These are phyloP conservation scores for Myxozyma geophila DNA, from an alignment of 805 yeast genomes.

Conservation along the genomic window DNA sequence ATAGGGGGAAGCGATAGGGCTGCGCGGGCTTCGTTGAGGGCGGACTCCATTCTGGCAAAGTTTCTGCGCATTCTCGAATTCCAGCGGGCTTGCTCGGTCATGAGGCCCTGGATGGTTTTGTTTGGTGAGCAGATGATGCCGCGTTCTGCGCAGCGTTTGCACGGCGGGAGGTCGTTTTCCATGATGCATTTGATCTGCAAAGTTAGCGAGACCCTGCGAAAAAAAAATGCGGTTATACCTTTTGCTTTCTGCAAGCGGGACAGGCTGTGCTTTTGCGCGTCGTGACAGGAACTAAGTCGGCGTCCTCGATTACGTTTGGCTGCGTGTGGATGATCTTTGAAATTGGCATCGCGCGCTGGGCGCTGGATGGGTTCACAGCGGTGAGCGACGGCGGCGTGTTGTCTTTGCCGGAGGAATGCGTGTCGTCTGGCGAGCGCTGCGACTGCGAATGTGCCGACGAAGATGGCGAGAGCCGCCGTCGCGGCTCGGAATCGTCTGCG, in stretches of 20 bases:
- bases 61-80: slow-evolving; percentile 19
- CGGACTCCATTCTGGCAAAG: slow-evolving; percentile 21
- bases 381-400: slow-evolving; percentile 6
- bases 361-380: neutral
- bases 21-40: slow-evolving; percentile 25
- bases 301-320: neutral
- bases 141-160: slow-evolving; percentile 27
- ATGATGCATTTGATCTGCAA: slow-evolving; percentile 30
- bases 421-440: slow-evolving; percentile 7
- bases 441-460: neutral
- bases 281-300: slow-evolving; percentile 16
- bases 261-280: slow-evolving; percentile 28
- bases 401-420: slow-evolving; percentile 6
- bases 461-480: neutral
- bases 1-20: slow-evolving; percentile 21
- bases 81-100: slow-evolving; percentile 29
- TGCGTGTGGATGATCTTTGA: neutral
- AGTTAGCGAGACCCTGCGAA: neutral
- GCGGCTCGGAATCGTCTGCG: neutral
- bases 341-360: neutral
- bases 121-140: slow-evolving; percentile 28
- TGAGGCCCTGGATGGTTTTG: slow-evolving; percentile 19
- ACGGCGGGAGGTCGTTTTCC: slow-evolving; percentile 31
- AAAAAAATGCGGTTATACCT: no score
- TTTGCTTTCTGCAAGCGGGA: slow-evolving; percentile 32